A percentile compares a stretch with the other conserved stretches of the same genome.
Conservation (phyloP, 2,329 filamentous ascomycete genomes). For the Alternaria sp. region DNA sequence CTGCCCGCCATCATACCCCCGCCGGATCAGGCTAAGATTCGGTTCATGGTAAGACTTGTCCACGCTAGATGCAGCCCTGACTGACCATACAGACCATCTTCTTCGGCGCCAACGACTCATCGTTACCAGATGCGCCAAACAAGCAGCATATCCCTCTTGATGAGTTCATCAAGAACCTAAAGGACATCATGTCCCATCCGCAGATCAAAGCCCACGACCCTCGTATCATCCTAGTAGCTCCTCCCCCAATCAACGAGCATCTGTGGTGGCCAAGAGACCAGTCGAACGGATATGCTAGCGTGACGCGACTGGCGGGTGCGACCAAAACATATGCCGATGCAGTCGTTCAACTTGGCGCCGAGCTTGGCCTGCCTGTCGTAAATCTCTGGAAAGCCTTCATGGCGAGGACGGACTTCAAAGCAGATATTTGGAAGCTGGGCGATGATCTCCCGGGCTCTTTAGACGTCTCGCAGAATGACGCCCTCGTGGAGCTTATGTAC, state of each 20-base stretch:
- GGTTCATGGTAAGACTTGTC: constrained; percentile 64
- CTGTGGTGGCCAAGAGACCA: constrained; percentile 60
- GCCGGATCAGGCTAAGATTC: constrained; percentile 66
- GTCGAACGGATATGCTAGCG: constrained; percentile 43
- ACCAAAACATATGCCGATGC: constrained; percentile 71
- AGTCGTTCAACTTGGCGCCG: constrained; percentile 65
- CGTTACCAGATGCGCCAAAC: constrained; percentile 66
- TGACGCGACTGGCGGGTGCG: constrained; percentile 62
- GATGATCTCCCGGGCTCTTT: constrained; percentile 62
- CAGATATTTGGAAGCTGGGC: constrained; percentile 46
- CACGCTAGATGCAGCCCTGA: neutral
- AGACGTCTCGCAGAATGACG: constrained; percentile 64
- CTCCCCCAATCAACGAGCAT: constrained; percentile 83
- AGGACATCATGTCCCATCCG: constrained; percentile 74
- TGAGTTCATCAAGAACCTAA: constrained; percentile 75
- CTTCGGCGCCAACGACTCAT: constrained; percentile 90
- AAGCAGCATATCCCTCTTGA: constrained; percentile 80
- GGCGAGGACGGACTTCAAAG: constrained; percentile 63
- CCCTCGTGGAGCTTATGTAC: constrained; percentile 58
- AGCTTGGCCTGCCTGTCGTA: constrained; percentile 66
- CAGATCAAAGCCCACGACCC: constrained; percentile 72
- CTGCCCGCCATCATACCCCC: constrained; percentile 74
- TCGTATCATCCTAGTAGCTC: constrained; percentile 77
- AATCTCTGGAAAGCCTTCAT: constrained; percentile 84
- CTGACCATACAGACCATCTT: constrained; percentile 68